A percentile compares a stretch with the other conserved stretches of the same genome.
phyloP scores from a whole-genome alignment of 352 stramenopile species.

The Phytophthora syringae region DNA sequence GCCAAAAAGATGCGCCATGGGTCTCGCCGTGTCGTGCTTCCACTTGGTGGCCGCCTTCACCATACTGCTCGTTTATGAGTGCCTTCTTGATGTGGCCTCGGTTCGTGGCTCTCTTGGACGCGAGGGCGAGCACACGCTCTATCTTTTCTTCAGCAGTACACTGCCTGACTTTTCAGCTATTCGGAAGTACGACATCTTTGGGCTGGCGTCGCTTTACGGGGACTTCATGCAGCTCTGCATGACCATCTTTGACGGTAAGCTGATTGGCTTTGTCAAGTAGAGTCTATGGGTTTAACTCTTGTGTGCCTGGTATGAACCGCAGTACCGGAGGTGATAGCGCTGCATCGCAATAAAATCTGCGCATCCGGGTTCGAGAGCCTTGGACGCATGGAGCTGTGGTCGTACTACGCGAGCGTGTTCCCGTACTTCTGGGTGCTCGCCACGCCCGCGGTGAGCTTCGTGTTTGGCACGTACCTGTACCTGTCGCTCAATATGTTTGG shows the following conservation, averaged over 20 bases:
- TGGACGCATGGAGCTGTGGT: slow-evolving; percentile 75
- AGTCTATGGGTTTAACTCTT: background rate
- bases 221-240: slow-evolving; percentile 80
- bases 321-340: slow-evolving; percentile 85
- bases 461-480: slow-evolving; percentile 89
- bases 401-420: slow-evolving; percentile 86
- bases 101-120: slow-evolving; percentile 64
- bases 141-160: slow-evolving; percentile 79
- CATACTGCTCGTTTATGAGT: slow-evolving; percentile 83
- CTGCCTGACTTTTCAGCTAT: slow-evolving; percentile 76
- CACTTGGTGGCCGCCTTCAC: slow-evolving; percentile 76
- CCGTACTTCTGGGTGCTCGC: slow-evolving; percentile 90
- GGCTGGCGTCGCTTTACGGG: slow-evolving; percentile 63
- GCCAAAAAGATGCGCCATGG: slow-evolving; percentile 61
- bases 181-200: slow-evolving; percentile 70
- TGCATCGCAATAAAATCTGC: slow-evolving; percentile 87
- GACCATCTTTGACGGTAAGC: slow-evolving; percentile 85
- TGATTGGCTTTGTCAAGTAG: background rate
- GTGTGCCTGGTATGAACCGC: background rate
- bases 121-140: slow-evolving; percentile 77
- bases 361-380: slow-evolving; percentile 61
- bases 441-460: slow-evolving; percentile 76
- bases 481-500: slow-evolving; percentile 85
- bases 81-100: slow-evolving; percentile 76
- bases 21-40: slow-evolving; percentile 51